Base-by-base conservation (phyloP, 1,139 yeast genomes). In the Diutina siamensis region DNA sequence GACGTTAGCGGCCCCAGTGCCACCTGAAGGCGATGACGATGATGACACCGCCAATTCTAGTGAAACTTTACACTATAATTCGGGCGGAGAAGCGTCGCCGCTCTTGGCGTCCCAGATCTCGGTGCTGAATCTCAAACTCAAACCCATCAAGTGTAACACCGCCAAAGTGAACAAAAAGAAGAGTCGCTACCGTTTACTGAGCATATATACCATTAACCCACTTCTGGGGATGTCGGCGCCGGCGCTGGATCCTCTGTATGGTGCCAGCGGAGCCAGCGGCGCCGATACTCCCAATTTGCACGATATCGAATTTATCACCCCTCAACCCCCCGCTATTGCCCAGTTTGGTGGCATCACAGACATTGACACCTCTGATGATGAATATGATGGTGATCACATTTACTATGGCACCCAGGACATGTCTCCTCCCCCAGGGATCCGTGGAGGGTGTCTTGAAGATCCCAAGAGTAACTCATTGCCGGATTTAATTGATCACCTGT, bases 31-130 rank as follows among this genome's bases (percentile, higher is more conserved):
- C n/a, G n/a, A n/a, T n/a, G 15, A 21, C 25, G 13, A 40, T 4
- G 25, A 4, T 59, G 63, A 32, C 77, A 73, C 53, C 76, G 77
- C 0, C 18, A 33, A 18, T 9, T 7, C 61, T 62, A 38, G 62
- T 65, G 3, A 65, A 73, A 1, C 56, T 60, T 7, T 63, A 71
- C 50, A 65, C 61, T 36, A 65, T 62, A 44, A n/a, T n/a, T n/a
- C n/a, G n/a, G n/a, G n/a, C n/a, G n/a, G n/a, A n/a, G 28, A 25
- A 5, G 1, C 71, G 72, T 3, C 71, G 74, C 49, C 69, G 72
- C 18, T 67, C 73, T 4, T 64, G 35, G 18, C 47, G 12, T 45
- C 41, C 40, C 51, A 58, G 47, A 51, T 59, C 10, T 68, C 73
- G 13, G 56, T 66, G n/a, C 66, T 73, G 7, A 63, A 67, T 49